Evolutionary conservation across 1,284 basidiomycete species (phyloP).

Genomic region (Apiotrichum sp.): DNA sequence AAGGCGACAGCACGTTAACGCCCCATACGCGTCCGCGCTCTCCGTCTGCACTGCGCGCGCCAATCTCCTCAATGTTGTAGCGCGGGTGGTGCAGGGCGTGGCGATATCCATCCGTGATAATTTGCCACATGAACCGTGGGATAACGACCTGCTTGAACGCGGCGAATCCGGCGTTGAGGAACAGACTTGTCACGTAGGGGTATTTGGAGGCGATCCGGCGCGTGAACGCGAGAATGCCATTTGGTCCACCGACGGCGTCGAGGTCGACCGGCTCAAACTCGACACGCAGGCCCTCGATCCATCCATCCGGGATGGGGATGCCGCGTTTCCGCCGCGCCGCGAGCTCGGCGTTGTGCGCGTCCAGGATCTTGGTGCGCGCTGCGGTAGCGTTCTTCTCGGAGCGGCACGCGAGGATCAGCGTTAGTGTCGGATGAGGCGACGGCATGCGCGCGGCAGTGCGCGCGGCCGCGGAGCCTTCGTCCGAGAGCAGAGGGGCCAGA

Average conservation of each 20-base stretch:
- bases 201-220: slow-evolving; percentile 56
- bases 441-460: slow-evolving; percentile 4
- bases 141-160: slow-evolving; percentile 56
- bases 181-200: slow-evolving; percentile 62
- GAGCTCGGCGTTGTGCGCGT: slow-evolving; percentile 53
- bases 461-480: background rate
- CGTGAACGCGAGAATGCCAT: slow-evolving; percentile 61
- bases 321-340: slow-evolving; percentile 43
- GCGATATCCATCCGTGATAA: slow-evolving; percentile 49
- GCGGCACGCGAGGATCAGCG: slow-evolving; percentile 77
- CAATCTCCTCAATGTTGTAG: slow-evolving; percentile 59
- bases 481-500: slow-evolving; percentile 21
- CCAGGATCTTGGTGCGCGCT: slow-evolving; percentile 56
- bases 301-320: slow-evolving; percentile 49
- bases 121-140: slow-evolving; percentile 52
- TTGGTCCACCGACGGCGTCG: slow-evolving; percentile 50
- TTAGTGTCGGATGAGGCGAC: slow-evolving; percentile 53
- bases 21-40: slow-evolving; percentile 78
- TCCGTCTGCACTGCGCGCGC: slow-evolving; percentile 59
- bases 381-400: slow-evolving; percentile 58
- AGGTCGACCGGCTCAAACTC: slow-evolving; percentile 63
- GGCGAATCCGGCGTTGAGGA: slow-evolving; percentile 74
- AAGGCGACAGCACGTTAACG: slow-evolving; percentile 77
- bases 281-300: slow-evolving; percentile 59
- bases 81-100: slow-evolving; percentile 54